Conservation (phyloP, 805 yeast genomes). For the Lipomyces starkeyi region DNA sequence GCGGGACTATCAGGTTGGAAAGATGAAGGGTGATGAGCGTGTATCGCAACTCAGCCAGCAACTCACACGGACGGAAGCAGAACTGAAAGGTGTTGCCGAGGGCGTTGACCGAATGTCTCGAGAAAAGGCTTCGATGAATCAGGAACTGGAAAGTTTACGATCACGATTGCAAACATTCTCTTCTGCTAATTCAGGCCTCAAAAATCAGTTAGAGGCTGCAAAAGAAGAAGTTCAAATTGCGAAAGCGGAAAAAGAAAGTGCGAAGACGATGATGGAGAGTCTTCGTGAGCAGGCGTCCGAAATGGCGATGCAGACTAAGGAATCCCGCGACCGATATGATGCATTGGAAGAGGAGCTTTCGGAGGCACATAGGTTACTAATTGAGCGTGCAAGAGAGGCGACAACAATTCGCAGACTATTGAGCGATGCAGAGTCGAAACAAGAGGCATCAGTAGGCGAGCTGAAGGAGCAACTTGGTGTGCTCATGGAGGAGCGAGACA, state of each 20-base stretch:
- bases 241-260: slow-evolving; percentile 45
- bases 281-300: slow-evolving; percentile 76
- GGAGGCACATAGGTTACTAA: slow-evolving; percentile 73
- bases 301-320: slow-evolving; percentile 67
- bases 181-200: slow-evolving; percentile 50
- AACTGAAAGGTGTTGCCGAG: slow-evolving; percentile 18
- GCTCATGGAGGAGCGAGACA: slow-evolving; percentile 65
- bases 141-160: slow-evolving; percentile 48
- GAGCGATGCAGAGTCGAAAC: slow-evolving; percentile 68
- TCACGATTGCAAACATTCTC: slow-evolving; percentile 52
- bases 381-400: slow-evolving; percentile 81
- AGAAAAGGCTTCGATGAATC: slow-evolving; percentile 47
- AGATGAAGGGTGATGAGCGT: slow-evolving; percentile 30
- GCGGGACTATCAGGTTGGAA: slow-evolving; percentile 29
- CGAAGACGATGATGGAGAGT: slow-evolving; percentile 53
- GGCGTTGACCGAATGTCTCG: slow-evolving; percentile 41
- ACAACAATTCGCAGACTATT: slow-evolving; percentile 71
- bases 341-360: slow-evolving; percentile 80
- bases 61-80: slow-evolving; percentile 35
- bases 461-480: slow-evolving; percentile 57
- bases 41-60: slow-evolving; percentile 43
- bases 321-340: slow-evolving; percentile 64
- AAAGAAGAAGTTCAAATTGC: slow-evolving; percentile 44
- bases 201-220: slow-evolving; percentile 52
- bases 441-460: slow-evolving; percentile 59